These are phyloP conservation scores for Pythium folliculosum DNA, from an alignment of 352 stramenopile genomes.

Conservation along the genomic window DNA sequence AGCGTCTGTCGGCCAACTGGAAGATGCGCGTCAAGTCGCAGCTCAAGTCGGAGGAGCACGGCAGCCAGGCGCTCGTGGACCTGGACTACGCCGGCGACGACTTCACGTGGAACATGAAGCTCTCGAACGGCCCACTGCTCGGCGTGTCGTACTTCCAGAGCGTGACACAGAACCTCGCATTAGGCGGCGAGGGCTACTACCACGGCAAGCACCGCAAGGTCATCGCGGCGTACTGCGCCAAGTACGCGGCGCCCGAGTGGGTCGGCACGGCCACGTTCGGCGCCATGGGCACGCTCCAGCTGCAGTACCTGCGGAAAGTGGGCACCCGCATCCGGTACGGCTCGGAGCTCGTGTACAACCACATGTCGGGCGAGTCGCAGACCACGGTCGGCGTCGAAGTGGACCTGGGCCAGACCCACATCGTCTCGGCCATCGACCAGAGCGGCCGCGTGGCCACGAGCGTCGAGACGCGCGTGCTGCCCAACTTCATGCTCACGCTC, in stretches of 20 bases:
- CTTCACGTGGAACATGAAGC: slow-evolving; percentile 90
- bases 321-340: slow-evolving; percentile 80
- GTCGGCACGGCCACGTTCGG: slow-evolving; percentile 72
- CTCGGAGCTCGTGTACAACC: slow-evolving; percentile 87
- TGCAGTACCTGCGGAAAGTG: slow-evolving; percentile 88
- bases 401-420: slow-evolving; percentile 80
- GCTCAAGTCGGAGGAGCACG: slow-evolving; percentile 80
- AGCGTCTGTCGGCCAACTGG: slow-evolving; percentile 66
- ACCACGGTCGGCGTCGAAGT: slow-evolving; percentile 84
- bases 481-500: slow-evolving; percentile 85
- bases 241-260: slow-evolving; percentile 77
- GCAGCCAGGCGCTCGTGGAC: slow-evolving; percentile 79
- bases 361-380: slow-evolving; percentile 79
- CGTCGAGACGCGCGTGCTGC: slow-evolving; percentile 83
- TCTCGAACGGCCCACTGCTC: slow-evolving; percentile 85
- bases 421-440: slow-evolving; percentile 84
- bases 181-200: slow-evolving; percentile 88
- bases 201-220: slow-evolving; percentile 87
- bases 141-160: slow-evolving; percentile 89
- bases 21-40: slow-evolving; percentile 88
- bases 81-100: slow-evolving; percentile 83
- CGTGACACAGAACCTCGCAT: slow-evolving; percentile 72
- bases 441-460: slow-evolving; percentile 81
- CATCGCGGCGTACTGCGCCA: slow-evolving; percentile 82
- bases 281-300: slow-evolving; percentile 80